phyloP scores from a whole-genome alignment of 169 alveolate species.

The Eimeria sp. region DNA sequence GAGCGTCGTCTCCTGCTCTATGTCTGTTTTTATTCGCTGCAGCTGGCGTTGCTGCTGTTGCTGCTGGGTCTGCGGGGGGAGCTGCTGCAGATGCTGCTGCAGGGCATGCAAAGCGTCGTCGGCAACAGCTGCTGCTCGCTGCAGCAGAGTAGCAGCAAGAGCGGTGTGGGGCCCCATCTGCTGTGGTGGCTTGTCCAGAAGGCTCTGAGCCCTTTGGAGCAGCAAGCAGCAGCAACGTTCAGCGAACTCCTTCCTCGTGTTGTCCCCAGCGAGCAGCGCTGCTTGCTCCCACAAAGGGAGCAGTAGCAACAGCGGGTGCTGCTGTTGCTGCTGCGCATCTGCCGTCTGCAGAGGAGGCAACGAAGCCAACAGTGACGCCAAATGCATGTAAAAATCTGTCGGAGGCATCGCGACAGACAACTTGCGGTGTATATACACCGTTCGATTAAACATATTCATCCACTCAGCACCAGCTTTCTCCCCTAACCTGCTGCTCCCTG shows the following conservation, averaged over 20 bases:
- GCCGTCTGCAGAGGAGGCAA: constrained; percentile 59
- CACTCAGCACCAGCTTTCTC: constrained; percentile 16
- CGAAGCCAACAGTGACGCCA: constrained; percentile 42
- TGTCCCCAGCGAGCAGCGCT: constrained; percentile 34
- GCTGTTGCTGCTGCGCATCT: constrained; percentile 58
- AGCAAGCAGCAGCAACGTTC: constrained; percentile 38
- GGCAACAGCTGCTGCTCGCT: constrained; percentile 53
- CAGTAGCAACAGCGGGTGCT: constrained; percentile 72
- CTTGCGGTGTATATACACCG: constrained; percentile 24
- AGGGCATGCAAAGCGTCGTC: constrained; percentile 11
- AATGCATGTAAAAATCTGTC: background rate
- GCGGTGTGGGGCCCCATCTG: constrained; percentile 7
- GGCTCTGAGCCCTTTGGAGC: constrained; percentile 46
- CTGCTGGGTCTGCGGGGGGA: constrained; percentile 7
- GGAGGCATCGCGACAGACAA: constrained; percentile 46
- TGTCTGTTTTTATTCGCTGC: background rate
- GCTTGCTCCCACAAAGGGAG: constrained; percentile 49
- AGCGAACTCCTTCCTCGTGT: constrained; percentile 15
- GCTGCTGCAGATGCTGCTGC: constrained; percentile 42
- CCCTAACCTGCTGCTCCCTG: constrained; percentile 14
- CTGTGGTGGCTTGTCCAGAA: constrained; percentile 7
- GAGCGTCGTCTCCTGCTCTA: constrained; percentile 4
- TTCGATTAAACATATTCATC: background rate
- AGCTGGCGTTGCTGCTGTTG: constrained; percentile 61
- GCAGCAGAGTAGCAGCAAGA: constrained; percentile 66